These are phyloP conservation scores for Parascedosporium putredinis DNA, from an alignment of 2,329 filamentous ascomycete genomes.

Conservation along the genomic window DNA sequence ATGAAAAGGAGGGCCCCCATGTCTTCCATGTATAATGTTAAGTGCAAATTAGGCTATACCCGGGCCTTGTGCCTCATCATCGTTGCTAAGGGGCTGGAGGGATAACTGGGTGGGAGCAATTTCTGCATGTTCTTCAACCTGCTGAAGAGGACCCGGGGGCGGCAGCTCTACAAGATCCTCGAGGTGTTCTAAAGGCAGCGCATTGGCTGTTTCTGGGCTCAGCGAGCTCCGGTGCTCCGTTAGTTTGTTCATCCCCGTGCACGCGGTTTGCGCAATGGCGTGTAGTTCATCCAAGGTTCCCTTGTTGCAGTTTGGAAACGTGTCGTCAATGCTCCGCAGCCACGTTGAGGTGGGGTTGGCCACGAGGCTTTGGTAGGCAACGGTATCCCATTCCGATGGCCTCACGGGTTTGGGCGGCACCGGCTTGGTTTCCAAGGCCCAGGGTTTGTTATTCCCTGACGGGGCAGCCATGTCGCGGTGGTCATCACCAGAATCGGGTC, in stretches of 20 bases:
- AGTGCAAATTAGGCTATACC: no score
- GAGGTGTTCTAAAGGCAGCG: neutral
- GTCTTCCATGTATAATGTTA: no score
- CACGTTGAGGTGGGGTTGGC: constrained; percentile 18
- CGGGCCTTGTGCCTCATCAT: no score
- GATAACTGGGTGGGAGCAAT: no score
- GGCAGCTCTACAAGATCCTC: neutral
- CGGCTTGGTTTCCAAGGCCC: neutral
- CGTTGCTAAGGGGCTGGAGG: no score
- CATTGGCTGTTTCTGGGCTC: neutral
- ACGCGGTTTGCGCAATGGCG: constrained; percentile 32
- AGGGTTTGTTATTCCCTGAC: no score
- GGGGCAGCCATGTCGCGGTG: no score
- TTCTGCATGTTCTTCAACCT: neutral
- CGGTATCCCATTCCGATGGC: constrained; percentile 4
- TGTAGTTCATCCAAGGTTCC: constrained; percentile 33
- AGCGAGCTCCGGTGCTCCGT: constrained; percentile 19
- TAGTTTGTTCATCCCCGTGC: constrained; percentile 29
- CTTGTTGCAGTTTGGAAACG: constrained; percentile 32
- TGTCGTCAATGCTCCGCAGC: constrained; percentile 31
- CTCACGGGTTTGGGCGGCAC: neutral
- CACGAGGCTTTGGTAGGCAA: constrained; percentile 20
- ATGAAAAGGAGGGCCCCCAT: neutral
- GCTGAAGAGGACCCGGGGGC: neutral
- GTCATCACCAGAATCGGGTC: no score